A percentile compares a stretch with the other conserved stretches of the same genome.
phyloP scores from a whole-genome alignment of 305 asterid genomes.

The Fraxinus albicans region DNA sequence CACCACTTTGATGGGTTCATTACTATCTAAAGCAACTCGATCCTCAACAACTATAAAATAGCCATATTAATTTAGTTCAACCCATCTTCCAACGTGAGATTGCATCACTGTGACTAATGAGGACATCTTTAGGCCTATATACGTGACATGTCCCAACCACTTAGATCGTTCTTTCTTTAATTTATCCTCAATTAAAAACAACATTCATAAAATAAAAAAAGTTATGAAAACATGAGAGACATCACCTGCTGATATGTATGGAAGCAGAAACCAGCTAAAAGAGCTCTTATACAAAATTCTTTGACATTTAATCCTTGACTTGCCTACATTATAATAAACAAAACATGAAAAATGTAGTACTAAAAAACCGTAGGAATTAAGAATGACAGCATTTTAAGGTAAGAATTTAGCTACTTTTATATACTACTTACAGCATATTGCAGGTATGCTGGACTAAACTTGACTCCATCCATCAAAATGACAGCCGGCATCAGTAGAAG shows the following conservation, averaged over 20 bases:
- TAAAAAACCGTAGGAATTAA: neutral
- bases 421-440: slow-evolving; percentile 60
- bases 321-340: slow-evolving; percentile 41
- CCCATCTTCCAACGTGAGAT: neutral
- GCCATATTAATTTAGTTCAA: no score
- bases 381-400: neutral
- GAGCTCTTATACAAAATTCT: slow-evolving; percentile 52
- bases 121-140: neutral
- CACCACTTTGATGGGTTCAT: neutral
- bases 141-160: neutral
- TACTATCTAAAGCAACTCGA: neutral
- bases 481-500: slow-evolving; percentile 61
- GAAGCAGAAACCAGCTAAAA: slow-evolving; percentile 78
- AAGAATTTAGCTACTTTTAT: neutral
- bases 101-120: neutral
- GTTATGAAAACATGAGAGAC: neutral
- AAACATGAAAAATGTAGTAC: neutral
- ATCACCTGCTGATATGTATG: slow-evolving; percentile 84
- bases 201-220: neutral
- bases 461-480: slow-evolving; percentile 63
- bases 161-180: neutral
- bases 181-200: neutral
- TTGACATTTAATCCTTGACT: slow-evolving; percentile 62
- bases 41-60: neutral
- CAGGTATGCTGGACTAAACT: slow-evolving; percentile 63